These are phyloP conservation scores for Iris pallida DNA, from an alignment of 116 monocot genomes.

Conservation along the genomic window DNA sequence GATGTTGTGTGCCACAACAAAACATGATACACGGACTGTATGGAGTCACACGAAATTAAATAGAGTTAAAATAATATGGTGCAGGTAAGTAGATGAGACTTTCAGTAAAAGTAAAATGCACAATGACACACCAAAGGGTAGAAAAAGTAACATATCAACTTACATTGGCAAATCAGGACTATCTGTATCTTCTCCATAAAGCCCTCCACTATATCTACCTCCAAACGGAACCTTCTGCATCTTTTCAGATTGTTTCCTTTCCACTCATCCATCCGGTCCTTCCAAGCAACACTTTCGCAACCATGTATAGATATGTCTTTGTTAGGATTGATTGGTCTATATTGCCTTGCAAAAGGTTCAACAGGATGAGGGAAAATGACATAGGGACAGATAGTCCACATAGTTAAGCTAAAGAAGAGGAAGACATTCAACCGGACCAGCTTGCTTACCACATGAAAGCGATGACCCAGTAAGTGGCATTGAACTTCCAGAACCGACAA, in stretches of 20 bases:
- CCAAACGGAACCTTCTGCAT: constrained; percentile 16
- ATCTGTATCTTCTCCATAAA: constrained; percentile 21
- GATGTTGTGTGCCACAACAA: not conserved
- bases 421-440: not conserved
- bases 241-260: constrained; percentile 29
- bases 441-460: constrained; percentile 12
- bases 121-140: no score
- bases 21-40: no score
- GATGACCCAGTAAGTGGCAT: constrained; percentile 1
- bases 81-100: not conserved
- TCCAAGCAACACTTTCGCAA: constrained; percentile 57
- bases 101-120: no score
- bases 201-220: constrained; percentile 8
- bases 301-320: constrained; percentile 50
- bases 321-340: constrained; percentile 40
- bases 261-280: constrained; percentile 42
- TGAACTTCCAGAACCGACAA: constrained; percentile 7
- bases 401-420: not conserved
- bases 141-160: constrained; percentile 5
- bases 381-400: not conserved
- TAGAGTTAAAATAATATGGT: no score
- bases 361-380: not conserved
- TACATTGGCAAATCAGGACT: constrained; percentile 55
- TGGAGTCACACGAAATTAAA: no score
- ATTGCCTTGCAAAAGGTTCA: constrained; percentile 20